A percentile compares a stretch with the other conserved stretches of the same genome.
Evolutionary conservation across 2,329 filamentous ascomycete genomes (phyloP).

Genomic region (Fonsecaea pugnacius): DNA sequence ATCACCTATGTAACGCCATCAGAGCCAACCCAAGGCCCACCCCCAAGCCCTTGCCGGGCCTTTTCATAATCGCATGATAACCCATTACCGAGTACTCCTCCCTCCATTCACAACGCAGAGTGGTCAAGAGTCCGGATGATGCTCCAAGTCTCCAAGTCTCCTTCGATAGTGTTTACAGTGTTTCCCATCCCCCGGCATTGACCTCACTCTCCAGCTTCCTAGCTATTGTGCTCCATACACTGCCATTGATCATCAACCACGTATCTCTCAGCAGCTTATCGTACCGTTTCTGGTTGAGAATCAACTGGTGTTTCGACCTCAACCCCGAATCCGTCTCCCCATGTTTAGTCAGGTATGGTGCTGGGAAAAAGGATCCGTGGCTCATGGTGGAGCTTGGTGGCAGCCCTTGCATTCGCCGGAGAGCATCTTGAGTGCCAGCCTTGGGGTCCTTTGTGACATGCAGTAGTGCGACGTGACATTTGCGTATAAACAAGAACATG

Average conservation of each 20-base stretch:
- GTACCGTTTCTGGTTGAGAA: conserved; percentile 91
- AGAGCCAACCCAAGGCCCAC: neutral
- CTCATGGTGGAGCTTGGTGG: conserved; percentile 24
- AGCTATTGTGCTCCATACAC: conserved; percentile 85
- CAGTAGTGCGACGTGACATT: conserved; percentile 88
- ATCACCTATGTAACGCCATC: neutral
- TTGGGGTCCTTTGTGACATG: conserved; percentile 53
- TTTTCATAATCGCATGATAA: neutral
- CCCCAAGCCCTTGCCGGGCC: neutral
- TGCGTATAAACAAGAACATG: conserved; percentile 95
- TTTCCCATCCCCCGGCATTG: conserved; percentile 98
- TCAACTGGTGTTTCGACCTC: conserved; percentile 83
- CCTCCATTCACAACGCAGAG: neutral
- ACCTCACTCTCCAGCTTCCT: conserved; percentile 91
- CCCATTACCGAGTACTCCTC: neutral
- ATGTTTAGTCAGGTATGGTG: conserved; percentile 93
- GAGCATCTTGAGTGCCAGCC: conserved; percentile 17
- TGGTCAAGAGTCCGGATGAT: neutral
- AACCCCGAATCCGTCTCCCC: conserved; percentile 94
- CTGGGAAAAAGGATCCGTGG: conserved; percentile 79
- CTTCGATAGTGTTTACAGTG: conserved; percentile 20
- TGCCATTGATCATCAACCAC: conserved; percentile 74
- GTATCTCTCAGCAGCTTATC: conserved; percentile 83
- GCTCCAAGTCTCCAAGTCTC: too few species aligned
- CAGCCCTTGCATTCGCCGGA: conserved; percentile 18